These are phyloP conservation scores for Fusarium pininemorale DNA, from an alignment of 2,329 filamentous ascomycete species.

Conservation along the genomic window DNA sequence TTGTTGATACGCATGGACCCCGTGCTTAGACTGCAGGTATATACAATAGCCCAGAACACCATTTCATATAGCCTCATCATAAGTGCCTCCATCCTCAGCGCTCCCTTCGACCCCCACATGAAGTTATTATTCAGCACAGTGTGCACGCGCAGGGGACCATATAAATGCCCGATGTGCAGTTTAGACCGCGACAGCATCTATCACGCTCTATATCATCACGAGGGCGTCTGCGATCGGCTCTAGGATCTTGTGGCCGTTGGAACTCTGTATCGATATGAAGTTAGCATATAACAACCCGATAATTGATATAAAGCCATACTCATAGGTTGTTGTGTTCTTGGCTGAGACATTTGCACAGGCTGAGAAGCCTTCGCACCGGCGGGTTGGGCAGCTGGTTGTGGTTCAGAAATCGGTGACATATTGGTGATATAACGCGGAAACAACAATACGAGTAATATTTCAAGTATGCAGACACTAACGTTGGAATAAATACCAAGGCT, in stretches of 20 bases:
- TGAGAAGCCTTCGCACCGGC: neutral
- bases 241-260: neutral
- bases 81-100: accelerated
- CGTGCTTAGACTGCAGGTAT: neutral
- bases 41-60: neutral
- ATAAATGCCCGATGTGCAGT: neutral
- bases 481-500: neutral
- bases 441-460: too few relatives aligned
- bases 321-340: neutral
- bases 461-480: neutral
- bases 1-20: too few relatives aligned
- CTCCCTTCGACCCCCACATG: neutral
- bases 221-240: neutral
- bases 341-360: neutral
- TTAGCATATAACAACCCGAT: too few relatives aligned
- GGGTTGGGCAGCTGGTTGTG: neutral
- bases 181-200: neutral
- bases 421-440: neutral
- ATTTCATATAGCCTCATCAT: neutral
- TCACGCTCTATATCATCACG: neutral
- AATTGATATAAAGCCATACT: neutral
- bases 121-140: neutral
- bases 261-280: neutral
- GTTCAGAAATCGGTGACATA: neutral
- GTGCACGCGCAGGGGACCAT: neutral